phyloP scores from a whole-genome alignment of 2,329 filamentous ascomycete genomes.

The Penicillium fuscoglaucum region DNA sequence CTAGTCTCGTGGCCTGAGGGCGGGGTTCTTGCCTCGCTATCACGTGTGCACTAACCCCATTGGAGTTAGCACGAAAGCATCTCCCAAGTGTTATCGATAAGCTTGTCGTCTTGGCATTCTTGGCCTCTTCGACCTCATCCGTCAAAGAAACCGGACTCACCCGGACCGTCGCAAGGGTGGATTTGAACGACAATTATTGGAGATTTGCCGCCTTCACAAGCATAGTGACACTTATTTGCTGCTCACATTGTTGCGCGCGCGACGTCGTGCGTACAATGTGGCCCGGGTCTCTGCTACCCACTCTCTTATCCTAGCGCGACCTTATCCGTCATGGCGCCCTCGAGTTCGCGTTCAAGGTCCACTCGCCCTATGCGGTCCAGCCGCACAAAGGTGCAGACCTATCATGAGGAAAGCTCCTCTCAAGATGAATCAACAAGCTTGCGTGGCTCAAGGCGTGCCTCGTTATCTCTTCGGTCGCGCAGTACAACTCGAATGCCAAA shows the following conservation, averaged over 20 bases:
- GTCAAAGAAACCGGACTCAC: not conserved
- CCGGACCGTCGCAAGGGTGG: not conserved
- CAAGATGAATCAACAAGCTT: slow-evolving; percentile 27
- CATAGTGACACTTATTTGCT: not conserved
- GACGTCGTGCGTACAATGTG: slow-evolving; percentile 11
- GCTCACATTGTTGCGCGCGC: not conserved
- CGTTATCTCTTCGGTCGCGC: slow-evolving; percentile 35
- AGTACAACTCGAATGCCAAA: slow-evolving; percentile 26
- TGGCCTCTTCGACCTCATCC: slow-evolving; percentile 14
- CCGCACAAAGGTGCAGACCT: slow-evolving; percentile 39
- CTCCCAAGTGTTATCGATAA: slow-evolving; percentile 27
- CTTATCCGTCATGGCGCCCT: slow-evolving; percentile 33
- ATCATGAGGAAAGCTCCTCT: slow-evolving; percentile 40
- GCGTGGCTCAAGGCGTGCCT: slow-evolving; percentile 17
- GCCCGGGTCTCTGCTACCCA: slow-evolving; percentile 1
- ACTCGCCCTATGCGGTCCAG: slow-evolving; percentile 39
- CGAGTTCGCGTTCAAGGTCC: slow-evolving; percentile 22
- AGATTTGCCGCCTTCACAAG: too few relatives aligned
- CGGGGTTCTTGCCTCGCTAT: slow-evolving; percentile 28
- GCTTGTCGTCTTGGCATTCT: slow-evolving; percentile 5
- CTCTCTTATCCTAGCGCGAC: slow-evolving; percentile 13
- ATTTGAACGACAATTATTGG: not conserved
- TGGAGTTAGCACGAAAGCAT: not conserved
- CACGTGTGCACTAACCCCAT: slow-evolving; percentile 9
- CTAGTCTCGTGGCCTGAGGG: slow-evolving; percentile 30